Evolutionary conservation across 306 rosid genomes (phyloP).

Genomic region (Sechiopsis laciniata): DNA sequence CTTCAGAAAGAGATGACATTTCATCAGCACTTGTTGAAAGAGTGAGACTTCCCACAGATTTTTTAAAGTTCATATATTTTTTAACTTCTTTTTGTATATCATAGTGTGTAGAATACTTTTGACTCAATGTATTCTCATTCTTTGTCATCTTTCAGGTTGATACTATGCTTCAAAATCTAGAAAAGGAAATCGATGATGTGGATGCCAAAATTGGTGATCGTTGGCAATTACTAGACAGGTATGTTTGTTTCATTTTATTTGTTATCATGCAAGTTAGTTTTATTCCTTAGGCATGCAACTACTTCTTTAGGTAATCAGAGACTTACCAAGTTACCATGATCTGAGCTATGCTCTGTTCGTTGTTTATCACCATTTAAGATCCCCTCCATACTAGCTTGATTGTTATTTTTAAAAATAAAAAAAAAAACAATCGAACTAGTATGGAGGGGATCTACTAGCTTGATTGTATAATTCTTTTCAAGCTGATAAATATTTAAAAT

Average conservation of each 20-base stretch:
- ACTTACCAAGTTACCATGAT: not conserved
- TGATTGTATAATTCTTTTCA: not conserved
- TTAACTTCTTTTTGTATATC: not conserved
- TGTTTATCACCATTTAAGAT: slow-evolving; percentile 3
- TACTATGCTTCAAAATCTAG: slow-evolving; percentile 87
- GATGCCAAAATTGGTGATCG: slow-evolving; percentile 90
- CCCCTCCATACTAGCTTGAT: not conserved
- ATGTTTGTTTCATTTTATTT: slow-evolving; percentile 22
- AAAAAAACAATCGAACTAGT: too few species aligned
- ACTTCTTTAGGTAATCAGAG: not conserved
- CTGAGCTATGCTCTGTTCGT: not conserved
- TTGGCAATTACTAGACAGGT: slow-evolving; percentile 87
- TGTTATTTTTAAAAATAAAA: not conserved
- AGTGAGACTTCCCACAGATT: slow-evolving; percentile 36
- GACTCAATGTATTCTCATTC: not conserved
- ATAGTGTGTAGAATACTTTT: not conserved
- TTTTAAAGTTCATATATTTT: not conserved
- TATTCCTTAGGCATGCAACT: not conserved
- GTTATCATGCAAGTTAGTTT: not conserved
- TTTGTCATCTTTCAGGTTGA: slow-evolving; percentile 59
- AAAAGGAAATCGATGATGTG: slow-evolving; percentile 91
- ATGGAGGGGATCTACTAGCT: not conserved
- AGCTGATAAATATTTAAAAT: not conserved
- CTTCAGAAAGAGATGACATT: slow-evolving; percentile 47
- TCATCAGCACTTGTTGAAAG: slow-evolving; percentile 80